These are phyloP conservation scores for Pezicula radicicola DNA, from an alignment of 2,329 filamentous ascomycete species.

Conservation along the genomic window DNA sequence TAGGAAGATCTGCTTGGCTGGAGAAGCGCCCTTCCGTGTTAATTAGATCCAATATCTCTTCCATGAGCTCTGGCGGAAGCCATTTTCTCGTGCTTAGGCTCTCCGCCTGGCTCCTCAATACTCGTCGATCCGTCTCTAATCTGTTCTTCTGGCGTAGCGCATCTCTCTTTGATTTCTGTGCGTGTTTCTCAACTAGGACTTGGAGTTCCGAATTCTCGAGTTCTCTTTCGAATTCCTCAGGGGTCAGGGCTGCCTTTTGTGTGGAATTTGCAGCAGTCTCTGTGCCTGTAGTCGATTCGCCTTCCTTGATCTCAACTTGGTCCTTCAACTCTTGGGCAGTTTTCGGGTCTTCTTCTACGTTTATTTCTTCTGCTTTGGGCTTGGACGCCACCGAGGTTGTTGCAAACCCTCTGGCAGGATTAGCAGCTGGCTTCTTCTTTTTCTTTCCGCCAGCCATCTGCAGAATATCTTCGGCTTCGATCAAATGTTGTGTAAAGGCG, in stretches of 20 bases:
- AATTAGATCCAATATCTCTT: slow-evolving; percentile 72
- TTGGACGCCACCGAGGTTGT: slow-evolving; percentile 91
- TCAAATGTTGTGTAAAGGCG: slow-evolving; percentile 1
- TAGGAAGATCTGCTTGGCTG: slow-evolving; percentile 27
- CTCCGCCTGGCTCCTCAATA: slow-evolving; percentile 78
- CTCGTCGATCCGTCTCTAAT: slow-evolving; percentile 79
- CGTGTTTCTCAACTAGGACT: slow-evolving; percentile 79
- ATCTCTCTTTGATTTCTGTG: slow-evolving; percentile 75
- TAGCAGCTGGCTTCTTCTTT: slow-evolving; percentile 87
- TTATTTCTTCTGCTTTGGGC: slow-evolving; percentile 58
- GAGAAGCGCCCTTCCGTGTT: slow-evolving; percentile 61
- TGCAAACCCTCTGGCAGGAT: slow-evolving; percentile 88
- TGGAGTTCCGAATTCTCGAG: slow-evolving; percentile 91
- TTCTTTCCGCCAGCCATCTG: slow-evolving; percentile 67
- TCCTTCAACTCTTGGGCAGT: slow-evolving; percentile 12
- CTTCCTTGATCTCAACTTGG: slow-evolving; percentile 6
- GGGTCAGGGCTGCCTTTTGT: slow-evolving; percentile 53
- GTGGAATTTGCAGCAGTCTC: slow-evolving; percentile 1
- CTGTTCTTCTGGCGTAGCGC: slow-evolving; percentile 71
- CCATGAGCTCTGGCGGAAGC: slow-evolving; percentile 76
- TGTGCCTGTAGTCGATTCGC: slow-evolving; percentile 5
- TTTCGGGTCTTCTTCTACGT: slow-evolving; percentile 21
- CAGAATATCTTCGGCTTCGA: neutral
- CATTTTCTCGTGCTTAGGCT: slow-evolving; percentile 70
- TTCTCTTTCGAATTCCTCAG: slow-evolving; percentile 87